Percentiles rank a stretch among this genome's conserved stretches.
phyloP scores from a whole-genome alignment of 805 yeast genomes.

The Candida pini region DNA sequence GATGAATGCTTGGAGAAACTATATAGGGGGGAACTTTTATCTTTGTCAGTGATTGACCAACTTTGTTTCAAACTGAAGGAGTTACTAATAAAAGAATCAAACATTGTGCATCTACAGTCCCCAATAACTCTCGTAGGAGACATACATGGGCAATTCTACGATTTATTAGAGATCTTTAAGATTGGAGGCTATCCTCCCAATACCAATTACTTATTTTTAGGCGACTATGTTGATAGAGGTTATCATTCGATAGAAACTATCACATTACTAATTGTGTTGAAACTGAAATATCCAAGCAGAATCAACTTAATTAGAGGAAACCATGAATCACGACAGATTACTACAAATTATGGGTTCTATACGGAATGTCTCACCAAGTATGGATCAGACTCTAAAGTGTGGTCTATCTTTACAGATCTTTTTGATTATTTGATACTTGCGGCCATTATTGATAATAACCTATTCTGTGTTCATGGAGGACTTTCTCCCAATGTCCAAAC shows the following conservation, averaged over 20 bases:
- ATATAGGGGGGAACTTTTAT: constrained; percentile 58
- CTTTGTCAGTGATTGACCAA: constrained; percentile 65
- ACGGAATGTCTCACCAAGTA: constrained; percentile 91
- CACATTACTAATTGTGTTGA: constrained; percentile 70
- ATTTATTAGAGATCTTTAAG: constrained; percentile 82
- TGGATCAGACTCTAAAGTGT: constrained; percentile 65
- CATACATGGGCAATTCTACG: constrained; percentile 96
- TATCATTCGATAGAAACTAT: constrained; percentile 92
- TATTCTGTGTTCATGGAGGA: constrained; percentile 97
- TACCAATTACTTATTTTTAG: constrained; percentile 87
- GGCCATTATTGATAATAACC: constrained; percentile 82
- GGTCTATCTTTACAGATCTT: constrained; percentile 86
- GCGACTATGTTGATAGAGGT: constrained; percentile 96
- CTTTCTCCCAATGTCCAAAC: constrained; percentile 92
- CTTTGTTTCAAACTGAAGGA: constrained; percentile 80
- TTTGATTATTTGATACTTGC: constrained; percentile 88
- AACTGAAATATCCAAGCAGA: constrained; percentile 81
- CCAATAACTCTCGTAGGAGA: constrained; percentile 98
- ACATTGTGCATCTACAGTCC: constrained; percentile 74
- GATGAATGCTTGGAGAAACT: constrained; percentile 68
- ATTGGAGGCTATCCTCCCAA: constrained; percentile 93
- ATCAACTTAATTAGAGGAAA: constrained; percentile 85
- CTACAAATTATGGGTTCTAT: constrained; percentile 95
- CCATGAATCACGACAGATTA: constrained; percentile 94
- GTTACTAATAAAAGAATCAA: constrained; percentile 70